These are phyloP conservation scores for Sugiyamaella lignohabitans DNA, from an alignment of 805 yeast genomes.

Conservation along the genomic window DNA sequence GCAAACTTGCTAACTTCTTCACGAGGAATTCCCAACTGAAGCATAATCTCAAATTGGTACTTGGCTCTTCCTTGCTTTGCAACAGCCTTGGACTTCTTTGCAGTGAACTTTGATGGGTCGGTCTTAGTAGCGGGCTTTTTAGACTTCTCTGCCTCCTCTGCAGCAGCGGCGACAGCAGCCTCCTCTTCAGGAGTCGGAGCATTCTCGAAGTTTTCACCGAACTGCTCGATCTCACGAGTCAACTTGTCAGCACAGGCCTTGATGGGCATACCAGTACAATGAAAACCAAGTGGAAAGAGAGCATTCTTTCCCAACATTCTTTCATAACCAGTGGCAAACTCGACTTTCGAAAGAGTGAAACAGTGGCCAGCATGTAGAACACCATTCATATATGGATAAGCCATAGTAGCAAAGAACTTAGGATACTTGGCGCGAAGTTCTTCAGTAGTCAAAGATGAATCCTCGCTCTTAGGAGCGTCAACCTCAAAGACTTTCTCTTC, in stretches of 20 bases:
- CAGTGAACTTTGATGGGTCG: conserved; percentile 85
- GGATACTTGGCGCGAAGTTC: conserved; percentile 75
- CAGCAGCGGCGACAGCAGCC: conserved; percentile 15
- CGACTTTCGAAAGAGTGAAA: conserved; percentile 90
- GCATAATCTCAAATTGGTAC: conserved; percentile 94
- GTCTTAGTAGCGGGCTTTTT: conserved; percentile 36
- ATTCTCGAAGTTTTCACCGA: conserved; percentile 74
- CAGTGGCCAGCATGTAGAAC: conserved; percentile 96
- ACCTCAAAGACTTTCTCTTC: conserved; percentile 81
- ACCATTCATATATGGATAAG: conserved; percentile 99
- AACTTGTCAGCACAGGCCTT: conserved; percentile 91
- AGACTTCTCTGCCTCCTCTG: conserved; percentile 25
- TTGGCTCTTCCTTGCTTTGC: conserved; percentile 93
- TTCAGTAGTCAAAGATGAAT: conserved; percentile 50
- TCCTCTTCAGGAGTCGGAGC: conserved; percentile 50
- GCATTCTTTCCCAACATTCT: conserved; percentile 92
- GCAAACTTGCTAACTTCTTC: conserved; percentile 85
- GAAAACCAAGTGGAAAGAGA: conserved; percentile 93
- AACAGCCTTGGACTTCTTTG: conserved; percentile 87
- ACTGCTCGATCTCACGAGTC: conserved; percentile 83
- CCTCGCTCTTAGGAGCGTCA: conserved; percentile 78
- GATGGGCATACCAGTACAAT: conserved; percentile 99
- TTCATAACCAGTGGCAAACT: conserved; percentile 87
- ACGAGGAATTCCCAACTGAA: conserved; percentile 80
- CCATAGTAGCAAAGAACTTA: conserved; percentile 88